Base-by-base conservation (phyloP, 2,329 filamentous ascomycete species). In the Cordyceps fumosorosea region DNA sequence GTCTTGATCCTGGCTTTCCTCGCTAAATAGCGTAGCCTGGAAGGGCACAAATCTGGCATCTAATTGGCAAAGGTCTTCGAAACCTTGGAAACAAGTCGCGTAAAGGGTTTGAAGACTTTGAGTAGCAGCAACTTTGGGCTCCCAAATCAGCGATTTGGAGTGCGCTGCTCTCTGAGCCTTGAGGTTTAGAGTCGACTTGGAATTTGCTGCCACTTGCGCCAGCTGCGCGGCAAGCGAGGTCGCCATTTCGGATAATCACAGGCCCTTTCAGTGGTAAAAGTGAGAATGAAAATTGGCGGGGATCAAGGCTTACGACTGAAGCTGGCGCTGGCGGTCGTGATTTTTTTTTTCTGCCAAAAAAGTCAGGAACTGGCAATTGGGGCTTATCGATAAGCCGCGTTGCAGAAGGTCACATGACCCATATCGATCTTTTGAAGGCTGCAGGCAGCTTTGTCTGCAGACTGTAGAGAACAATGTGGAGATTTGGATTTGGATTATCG, bases 81-180 rank as follows among this genome's bases (percentile, higher is more conserved):
- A 99, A 2, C 93, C 95, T 70, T 96, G 90, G 67, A 87, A 81
- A 72, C 93, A 98, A 73, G 96, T 85, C 62, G 89, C 85, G 74
- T 90, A 98, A 63, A 99, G 83, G 5, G 88, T 90, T 71, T 96
- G 90, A 74, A 93, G 96, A 70, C 88, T 95, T 78, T 99, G 95
- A 18, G 87, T 87, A 6, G 89, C 88, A 56, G 95, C 95, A 68
- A 93, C 82, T 71, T 87, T 86, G 64, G 90, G 84, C 69, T 96
- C 93, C 79, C 96, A 99, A 64, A 99, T 90, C 65, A 99, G 80
- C 59, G 95, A 99, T 76, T 97, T 93, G 66, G 91, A 91, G 77
- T 99, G 95, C 65, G 91, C 87, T 64, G 89, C 86, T 76, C 92
- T 93, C 78, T 97, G 92, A 70, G 93, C 91, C 77, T 96, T 96